phyloP scores from a whole-genome alignment of 2,329 filamentous ascomycete species.

The Elsinoe necatrix region DNA sequence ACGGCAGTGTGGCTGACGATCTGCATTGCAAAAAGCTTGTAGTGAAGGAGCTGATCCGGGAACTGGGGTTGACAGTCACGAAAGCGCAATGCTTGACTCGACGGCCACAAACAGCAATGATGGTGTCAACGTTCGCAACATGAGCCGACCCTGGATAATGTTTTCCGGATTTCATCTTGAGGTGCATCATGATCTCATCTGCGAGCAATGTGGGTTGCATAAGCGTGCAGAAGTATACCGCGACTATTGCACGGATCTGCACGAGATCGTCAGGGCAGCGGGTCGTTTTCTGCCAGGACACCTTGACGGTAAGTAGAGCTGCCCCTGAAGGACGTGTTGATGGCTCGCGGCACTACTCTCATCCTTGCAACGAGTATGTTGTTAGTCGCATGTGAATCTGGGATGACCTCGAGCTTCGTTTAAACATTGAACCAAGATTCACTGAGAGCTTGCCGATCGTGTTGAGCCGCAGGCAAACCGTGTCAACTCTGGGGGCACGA shows the following conservation, averaged over 20 bases:
- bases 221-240: conserved; percentile 9
- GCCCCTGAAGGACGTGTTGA: not conserved
- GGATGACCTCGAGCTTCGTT: not conserved
- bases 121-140: not conserved
- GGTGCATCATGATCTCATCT: conserved; percentile 14
- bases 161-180: not conserved
- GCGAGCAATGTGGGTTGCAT: conserved; percentile 5
- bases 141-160: not conserved
- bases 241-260: conserved; percentile 6
- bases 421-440: not conserved
- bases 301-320: not conserved
- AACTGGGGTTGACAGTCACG: not conserved
- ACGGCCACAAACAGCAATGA: not conserved
- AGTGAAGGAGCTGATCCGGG: not conserved
- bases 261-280: conserved; percentile 6
- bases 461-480: not conserved
- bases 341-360: too few species aligned
- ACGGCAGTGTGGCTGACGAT: not conserved
- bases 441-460: not conserved
- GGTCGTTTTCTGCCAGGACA: conserved; percentile 1
- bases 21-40: conserved; percentile 7
- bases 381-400: not conserved
- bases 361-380: not conserved
- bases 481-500: not conserved
- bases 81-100: conserved; percentile 1